Conservation (phyloP, 192 early-diverging fungal species). For the Coemansia sp. region DNA sequence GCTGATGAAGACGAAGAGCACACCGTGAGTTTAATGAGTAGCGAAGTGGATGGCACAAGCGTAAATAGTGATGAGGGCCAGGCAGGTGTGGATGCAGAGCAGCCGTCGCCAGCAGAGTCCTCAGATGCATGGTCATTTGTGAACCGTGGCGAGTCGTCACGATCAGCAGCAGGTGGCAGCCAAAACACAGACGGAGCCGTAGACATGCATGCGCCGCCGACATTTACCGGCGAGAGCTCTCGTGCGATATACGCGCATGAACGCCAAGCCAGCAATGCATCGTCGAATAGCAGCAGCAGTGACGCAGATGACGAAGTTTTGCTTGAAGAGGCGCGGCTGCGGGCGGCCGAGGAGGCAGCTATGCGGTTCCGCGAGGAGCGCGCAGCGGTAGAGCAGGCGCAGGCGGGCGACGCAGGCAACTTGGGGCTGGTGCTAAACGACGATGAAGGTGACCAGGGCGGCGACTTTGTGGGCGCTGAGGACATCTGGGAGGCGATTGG, state of each 20-base stretch:
- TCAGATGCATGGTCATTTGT: constrained; percentile 34
- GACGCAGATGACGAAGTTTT: background rate
- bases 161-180: background rate
- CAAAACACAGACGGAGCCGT: background rate
- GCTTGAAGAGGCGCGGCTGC: constrained; percentile 4
- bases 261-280: background rate
- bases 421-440: background rate
- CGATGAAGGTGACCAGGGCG: constrained; percentile 53
- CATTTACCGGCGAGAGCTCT: constrained; percentile 33
- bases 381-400: background rate
- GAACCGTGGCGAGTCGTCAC: constrained; percentile 9
- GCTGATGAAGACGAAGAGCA: background rate
- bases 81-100: background rate
- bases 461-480: constrained; percentile 65
- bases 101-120: constrained; percentile 3
- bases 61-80: background rate
- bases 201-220: constrained; percentile 11
- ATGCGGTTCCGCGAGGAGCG: constrained; percentile 9
- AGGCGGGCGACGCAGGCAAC: background rate
- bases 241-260: constrained; percentile 23
- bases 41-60: background rate
- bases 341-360: constrained; percentile 7
- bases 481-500: constrained; percentile 89
- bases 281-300: constrained; percentile 1
- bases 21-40: background rate